These are phyloP conservation scores for Coccomyxa sp. DNA, from an alignment of 139 green algal genomes.

Conservation along the genomic window DNA sequence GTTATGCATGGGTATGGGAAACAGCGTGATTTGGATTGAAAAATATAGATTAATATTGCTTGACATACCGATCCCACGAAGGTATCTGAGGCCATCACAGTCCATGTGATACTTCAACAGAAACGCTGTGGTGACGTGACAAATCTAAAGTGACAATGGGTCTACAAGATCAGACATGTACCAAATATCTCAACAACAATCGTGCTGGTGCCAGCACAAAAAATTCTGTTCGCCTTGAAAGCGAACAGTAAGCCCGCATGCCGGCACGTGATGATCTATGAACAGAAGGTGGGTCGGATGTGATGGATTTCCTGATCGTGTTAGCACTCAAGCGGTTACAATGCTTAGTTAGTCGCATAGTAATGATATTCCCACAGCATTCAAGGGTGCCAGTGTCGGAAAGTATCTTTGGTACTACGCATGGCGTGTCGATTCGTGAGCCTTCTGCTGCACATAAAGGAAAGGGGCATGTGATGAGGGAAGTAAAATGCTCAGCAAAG, in stretches of 20 bases:
- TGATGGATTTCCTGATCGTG: neutral
- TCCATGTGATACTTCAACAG: too few species aligned
- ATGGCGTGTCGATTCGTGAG: neutral
- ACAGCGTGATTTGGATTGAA: neutral
- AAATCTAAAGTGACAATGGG: too few species aligned
- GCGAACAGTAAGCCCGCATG: neutral
- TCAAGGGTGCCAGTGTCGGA: neutral
- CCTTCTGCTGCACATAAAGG: neutral
- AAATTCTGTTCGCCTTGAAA: too few species aligned
- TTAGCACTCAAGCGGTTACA: neutral
- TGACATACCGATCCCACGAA: neutral
- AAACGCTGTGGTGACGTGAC: too few species aligned
- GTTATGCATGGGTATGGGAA: neutral
- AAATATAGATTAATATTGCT: neutral
- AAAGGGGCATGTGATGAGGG: neutral
- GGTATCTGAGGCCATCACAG: neutral
- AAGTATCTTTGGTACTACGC: neutral
- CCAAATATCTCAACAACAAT: too few species aligned
- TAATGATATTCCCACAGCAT: neutral
- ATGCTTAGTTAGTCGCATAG: neutral
- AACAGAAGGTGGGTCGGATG: neutral
- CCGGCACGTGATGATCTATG: neutral
- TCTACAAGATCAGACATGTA: too few species aligned
- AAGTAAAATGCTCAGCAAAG: neutral
- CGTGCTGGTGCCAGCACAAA: too few species aligned